These are phyloP conservation scores for Chloris gayana DNA, from an alignment of 176 grass and related monocot genomes.

Conservation along the genomic window DNA sequence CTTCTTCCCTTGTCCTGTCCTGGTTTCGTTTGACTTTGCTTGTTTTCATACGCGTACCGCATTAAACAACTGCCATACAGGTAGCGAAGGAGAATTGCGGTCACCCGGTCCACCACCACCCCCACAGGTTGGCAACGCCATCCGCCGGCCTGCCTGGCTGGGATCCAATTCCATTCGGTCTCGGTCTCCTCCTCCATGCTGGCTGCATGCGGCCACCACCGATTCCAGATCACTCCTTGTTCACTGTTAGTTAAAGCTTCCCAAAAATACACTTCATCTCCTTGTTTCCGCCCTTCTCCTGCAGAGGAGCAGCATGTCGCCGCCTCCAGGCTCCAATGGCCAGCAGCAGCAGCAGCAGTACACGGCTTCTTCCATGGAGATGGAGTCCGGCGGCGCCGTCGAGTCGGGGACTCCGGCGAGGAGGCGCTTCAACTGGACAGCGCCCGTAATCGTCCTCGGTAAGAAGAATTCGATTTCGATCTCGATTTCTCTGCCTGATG, in stretches of 20 bases:
- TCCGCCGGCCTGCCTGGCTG: not conserved
- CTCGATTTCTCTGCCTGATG: not conserved
- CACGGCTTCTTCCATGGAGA: not conserved
- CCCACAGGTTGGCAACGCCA: not conserved
- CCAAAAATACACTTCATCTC: not conserved
- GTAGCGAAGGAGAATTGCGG: not conserved
- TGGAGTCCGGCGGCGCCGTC: not conserved
- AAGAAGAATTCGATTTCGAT: not conserved
- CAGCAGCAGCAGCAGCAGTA: not conserved
- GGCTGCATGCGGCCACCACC: not conserved
- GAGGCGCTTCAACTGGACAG: conserved; percentile 34
- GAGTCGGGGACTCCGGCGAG: not conserved
- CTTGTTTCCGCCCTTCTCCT: not conserved
- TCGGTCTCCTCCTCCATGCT: not conserved
- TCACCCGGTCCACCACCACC: not conserved
- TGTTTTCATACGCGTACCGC: not conserved
- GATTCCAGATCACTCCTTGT: not conserved
- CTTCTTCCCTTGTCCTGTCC: not conserved
- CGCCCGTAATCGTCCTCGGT: conserved; percentile 24
- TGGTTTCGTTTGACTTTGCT: not conserved
- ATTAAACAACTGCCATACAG: not conserved
- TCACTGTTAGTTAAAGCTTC: not conserved
- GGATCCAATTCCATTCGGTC: not conserved
- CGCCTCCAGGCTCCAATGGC: conserved; percentile 16
- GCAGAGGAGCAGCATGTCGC: conserved; percentile 30